phyloP scores from a whole-genome alignment of 192 early-diverging fungal genomes.

The Ambispora gerdemannii region DNA sequence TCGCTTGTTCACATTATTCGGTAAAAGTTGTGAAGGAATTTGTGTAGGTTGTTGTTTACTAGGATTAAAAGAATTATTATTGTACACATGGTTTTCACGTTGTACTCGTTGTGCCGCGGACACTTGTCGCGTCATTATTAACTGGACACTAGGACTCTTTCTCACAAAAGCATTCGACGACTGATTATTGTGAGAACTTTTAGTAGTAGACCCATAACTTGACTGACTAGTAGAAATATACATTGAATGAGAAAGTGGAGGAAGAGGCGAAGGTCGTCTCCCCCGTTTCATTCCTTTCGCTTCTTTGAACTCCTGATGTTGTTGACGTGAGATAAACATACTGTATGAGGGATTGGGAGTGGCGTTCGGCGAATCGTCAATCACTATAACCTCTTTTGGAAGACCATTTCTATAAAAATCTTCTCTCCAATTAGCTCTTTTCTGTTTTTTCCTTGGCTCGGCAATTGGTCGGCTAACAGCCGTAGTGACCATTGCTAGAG shows the following conservation, averaged over 20 bases:
- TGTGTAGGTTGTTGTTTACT: background rate
- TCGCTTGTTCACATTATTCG: background rate
- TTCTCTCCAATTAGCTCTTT: constrained; percentile 36
- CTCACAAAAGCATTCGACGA: too few relatives aligned
- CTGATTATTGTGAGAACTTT: too few relatives aligned
- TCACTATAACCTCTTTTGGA: constrained; percentile 42
- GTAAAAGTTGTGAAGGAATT: background rate
- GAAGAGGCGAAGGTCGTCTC: background rate
- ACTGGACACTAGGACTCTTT: background rate
- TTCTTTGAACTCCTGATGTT: background rate
- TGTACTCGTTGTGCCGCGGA: background rate
- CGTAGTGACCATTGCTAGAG: background rate
- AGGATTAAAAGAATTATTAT: background rate
- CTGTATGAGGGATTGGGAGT: too few relatives aligned
- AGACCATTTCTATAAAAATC: constrained; percentile 45
- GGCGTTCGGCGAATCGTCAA: constrained; percentile 41
- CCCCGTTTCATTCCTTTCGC: constrained; percentile 9
- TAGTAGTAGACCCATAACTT: too few relatives aligned
- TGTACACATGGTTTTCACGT: background rate
- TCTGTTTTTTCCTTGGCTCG: background rate
- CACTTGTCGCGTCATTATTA: background rate
- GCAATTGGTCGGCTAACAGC: background rate
- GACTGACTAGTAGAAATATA: too few relatives aligned
- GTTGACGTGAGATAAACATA: too few relatives aligned
- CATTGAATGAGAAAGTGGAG: too few relatives aligned